These are phyloP conservation scores for Pestalotiopsis sp. DNA, from an alignment of 2,329 filamentous ascomycete species.

Conservation along the genomic window DNA sequence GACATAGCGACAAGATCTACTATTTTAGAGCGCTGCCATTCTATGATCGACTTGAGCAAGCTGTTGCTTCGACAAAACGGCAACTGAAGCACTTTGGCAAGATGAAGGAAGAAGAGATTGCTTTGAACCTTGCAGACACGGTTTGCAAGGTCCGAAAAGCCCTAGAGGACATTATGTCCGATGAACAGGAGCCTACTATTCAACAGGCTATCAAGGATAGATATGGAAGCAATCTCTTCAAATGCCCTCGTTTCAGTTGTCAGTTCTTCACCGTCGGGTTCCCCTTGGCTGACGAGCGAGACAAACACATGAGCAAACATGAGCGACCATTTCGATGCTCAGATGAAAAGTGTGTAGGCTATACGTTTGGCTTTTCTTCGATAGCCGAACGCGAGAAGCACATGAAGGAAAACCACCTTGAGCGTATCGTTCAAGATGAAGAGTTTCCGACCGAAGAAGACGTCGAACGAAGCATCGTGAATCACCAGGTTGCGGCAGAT, in stretches of 20 bases:
- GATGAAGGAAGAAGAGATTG: not conserved
- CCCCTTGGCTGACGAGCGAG: not conserved
- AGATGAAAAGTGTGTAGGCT: not conserved
- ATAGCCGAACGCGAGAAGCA: not conserved
- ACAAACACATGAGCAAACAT: not conserved
- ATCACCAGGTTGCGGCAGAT: not conserved
- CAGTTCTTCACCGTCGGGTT: not conserved
- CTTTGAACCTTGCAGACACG: not conserved
- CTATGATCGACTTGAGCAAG: not conserved
- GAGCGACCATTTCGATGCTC: not conserved
- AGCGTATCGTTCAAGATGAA: not conserved
- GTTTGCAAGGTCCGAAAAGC: not conserved
- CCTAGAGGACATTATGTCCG: not conserved
- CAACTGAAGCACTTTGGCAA: not conserved
- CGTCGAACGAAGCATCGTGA: not conserved
- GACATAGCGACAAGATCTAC: not conserved
- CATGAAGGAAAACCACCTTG: not conserved
- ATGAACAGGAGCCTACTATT: not conserved
- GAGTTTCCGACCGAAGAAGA: not conserved
- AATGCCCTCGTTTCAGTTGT: not conserved
- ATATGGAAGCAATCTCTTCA: not conserved
- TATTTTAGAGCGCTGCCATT: not conserved
- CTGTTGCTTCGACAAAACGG: not conserved
- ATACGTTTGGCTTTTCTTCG: not conserved
- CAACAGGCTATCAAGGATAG: not conserved